phyloP scores from a whole-genome alignment of 352 stramenopile species.

The Globisporangium solare region DNA sequence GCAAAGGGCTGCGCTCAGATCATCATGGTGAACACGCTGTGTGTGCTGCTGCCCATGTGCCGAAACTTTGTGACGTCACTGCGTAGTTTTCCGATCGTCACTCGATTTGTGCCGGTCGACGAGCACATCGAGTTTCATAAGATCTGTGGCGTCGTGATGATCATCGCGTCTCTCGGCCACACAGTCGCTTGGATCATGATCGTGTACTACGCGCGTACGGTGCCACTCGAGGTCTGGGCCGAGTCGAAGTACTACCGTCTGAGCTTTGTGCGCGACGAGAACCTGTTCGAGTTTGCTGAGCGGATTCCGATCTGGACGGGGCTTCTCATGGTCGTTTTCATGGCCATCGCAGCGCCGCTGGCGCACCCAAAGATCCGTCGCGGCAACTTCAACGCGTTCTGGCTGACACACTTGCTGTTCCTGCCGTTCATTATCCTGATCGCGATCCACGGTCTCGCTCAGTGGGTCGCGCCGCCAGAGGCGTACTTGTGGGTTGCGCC shows the following conservation, averaged over 20 bases:
- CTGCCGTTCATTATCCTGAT: constrained; percentile 66
- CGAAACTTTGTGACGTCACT: constrained; percentile 58
- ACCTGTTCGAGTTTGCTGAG: constrained; percentile 31
- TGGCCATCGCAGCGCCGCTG: constrained; percentile 36
- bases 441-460: constrained; percentile 52
- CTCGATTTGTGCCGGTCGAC: constrained; percentile 54
- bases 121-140: constrained; percentile 71
- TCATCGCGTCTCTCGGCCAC: constrained; percentile 54
- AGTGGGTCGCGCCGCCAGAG: constrained; percentile 52
- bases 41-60: constrained; percentile 73
- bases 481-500: constrained; percentile 53
- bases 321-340: constrained; percentile 52
- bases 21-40: constrained; percentile 69
- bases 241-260: constrained; percentile 40
- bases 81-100: constrained; percentile 37
- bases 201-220: constrained; percentile 41
- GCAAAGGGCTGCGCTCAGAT: constrained; percentile 71
- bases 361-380: constrained; percentile 44
- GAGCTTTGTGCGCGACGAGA: constrained; percentile 48
- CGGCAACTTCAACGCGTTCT: constrained; percentile 66
- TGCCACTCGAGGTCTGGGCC: constrained; percentile 31
- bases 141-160: constrained; percentile 66
- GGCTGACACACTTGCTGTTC: constrained; percentile 62
- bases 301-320: constrained; percentile 64
- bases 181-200: constrained; percentile 49